A percentile compares a stretch with the other conserved stretches of the same genome.
phyloP scores from a whole-genome alignment of 495 filamentous ascomycete species.

The Penicillium desertorum region DNA sequence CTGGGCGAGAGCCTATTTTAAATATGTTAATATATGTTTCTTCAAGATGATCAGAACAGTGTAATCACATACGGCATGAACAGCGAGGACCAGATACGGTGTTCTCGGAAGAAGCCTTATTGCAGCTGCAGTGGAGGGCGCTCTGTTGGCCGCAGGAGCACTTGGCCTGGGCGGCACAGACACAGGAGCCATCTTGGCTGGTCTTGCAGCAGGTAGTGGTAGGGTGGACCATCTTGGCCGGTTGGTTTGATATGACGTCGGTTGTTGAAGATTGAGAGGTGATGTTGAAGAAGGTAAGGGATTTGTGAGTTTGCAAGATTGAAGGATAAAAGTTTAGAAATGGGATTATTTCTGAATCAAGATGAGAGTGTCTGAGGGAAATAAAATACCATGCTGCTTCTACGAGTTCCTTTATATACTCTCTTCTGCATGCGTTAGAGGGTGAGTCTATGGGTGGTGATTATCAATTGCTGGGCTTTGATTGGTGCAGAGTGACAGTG shows the following conservation, averaged over 20 bases:
- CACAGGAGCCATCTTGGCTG: conserved; percentile 50
- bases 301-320: conserved; percentile 1
- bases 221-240: conserved; percentile 53
- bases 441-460: conserved; percentile 11
- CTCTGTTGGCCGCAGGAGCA: conserved; percentile 89
- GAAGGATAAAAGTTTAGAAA: background rate
- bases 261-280: conserved; percentile 9
- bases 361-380: conserved; percentile 1
- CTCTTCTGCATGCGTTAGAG: conserved; percentile 18
- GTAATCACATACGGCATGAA: conserved; percentile 67
- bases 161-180: conserved; percentile 62
- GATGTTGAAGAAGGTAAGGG: background rate
- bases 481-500: conserved; percentile 19
- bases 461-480: conserved; percentile 31
- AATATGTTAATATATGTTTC: conserved; percentile 13
- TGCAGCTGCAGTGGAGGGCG: conserved; percentile 83
- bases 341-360: conserved; percentile 1
- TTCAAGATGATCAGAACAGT: conserved; percentile 14
- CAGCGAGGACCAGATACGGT: conserved; percentile 68
- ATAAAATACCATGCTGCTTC: conserved; percentile 6
- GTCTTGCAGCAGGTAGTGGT: conserved; percentile 63
- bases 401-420: conserved; percentile 31
- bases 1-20: conserved; percentile 60
- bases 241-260: conserved; percentile 10
- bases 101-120: conserved; percentile 77